Evolutionary conservation across 495 filamentous ascomycete genomes (phyloP).

Genomic region (Chaetomium cochliodes): DNA sequence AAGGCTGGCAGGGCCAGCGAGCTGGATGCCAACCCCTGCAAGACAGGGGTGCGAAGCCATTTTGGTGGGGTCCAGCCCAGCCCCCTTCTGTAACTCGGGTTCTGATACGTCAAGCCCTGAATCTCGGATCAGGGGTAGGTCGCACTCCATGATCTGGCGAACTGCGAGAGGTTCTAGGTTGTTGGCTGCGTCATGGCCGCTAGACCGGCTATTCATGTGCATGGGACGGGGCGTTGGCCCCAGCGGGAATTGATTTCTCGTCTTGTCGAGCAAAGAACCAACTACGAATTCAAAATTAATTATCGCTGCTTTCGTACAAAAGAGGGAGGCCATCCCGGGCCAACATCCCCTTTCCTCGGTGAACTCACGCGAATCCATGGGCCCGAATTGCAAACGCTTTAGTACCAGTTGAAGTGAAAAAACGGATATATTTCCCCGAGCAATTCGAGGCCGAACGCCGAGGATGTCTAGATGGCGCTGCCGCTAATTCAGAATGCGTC

Average conservation of each 20-base stretch:
- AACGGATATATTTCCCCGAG: background rate
- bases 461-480: background rate
- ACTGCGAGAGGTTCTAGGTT: background rate
- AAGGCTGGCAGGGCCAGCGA: constrained; percentile 37
- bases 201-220: background rate
- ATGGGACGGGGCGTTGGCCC: background rate
- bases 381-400: background rate
- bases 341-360: background rate
- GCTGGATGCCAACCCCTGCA: constrained; percentile 2
- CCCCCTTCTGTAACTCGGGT: background rate
- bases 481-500: background rate
- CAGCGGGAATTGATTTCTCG: background rate
- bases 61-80: background rate
- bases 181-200: constrained; percentile 8
- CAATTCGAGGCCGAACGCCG: background rate
- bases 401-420: background rate
- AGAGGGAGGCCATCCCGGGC: background rate
- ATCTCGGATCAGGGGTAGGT: background rate
- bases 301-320: background rate
- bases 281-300: constrained; percentile 5
- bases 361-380: background rate
- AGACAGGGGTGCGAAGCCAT: background rate
- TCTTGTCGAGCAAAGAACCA: background rate
- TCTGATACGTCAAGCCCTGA: constrained; percentile 8
- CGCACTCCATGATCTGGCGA: background rate